phyloP scores from a whole-genome alignment of 352 stramenopile genomes.

The Phytophthora idaei region DNA sequence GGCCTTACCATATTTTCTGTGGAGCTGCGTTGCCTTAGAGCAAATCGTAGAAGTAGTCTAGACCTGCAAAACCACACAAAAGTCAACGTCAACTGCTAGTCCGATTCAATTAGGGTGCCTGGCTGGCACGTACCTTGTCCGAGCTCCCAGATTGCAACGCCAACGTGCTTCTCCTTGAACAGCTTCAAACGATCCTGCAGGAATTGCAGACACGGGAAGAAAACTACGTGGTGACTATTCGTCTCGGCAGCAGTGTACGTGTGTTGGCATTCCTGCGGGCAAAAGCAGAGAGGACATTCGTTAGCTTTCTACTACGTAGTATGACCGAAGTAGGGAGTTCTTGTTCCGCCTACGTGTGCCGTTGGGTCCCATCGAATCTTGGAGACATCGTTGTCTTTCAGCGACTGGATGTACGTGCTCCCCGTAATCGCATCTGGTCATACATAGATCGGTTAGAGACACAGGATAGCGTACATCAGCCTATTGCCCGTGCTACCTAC shows the following conservation, averaged over 20 bases:
- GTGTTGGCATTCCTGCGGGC: slow-evolving; percentile 67
- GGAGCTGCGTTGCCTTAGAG: slow-evolving; percentile 34
- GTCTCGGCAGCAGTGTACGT: slow-evolving; percentile 44
- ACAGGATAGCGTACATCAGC: not conserved
- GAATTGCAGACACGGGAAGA: slow-evolving; percentile 86
- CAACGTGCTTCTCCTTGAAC: slow-evolving; percentile 53
- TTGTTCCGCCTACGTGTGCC: slow-evolving; percentile 40
- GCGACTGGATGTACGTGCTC: slow-evolving; percentile 42
- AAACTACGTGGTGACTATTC: slow-evolving; percentile 52
- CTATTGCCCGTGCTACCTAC: slow-evolving; percentile 19
- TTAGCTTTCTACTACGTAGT: too few species aligned
- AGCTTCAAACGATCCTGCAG: slow-evolving; percentile 68
- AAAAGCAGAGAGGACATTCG: too few species aligned
- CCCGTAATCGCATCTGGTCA: slow-evolving; percentile 51
- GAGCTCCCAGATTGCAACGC: slow-evolving; percentile 79
- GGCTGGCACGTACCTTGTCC: slow-evolving; percentile 62
- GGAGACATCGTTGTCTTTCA: slow-evolving; percentile 44
- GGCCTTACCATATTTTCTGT: not conserved
- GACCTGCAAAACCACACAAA: slow-evolving; percentile 37
- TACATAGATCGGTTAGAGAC: not conserved
- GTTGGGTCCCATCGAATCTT: slow-evolving; percentile 60
- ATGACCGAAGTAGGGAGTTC: not conserved
- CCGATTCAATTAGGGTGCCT: not conserved
- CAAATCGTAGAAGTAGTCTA: slow-evolving; percentile 84
- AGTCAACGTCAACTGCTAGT: not conserved